These are phyloP conservation scores for Irpex rosettiformis DNA, from an alignment of 1,284 basidiomycete species.

Conservation along the genomic window DNA sequence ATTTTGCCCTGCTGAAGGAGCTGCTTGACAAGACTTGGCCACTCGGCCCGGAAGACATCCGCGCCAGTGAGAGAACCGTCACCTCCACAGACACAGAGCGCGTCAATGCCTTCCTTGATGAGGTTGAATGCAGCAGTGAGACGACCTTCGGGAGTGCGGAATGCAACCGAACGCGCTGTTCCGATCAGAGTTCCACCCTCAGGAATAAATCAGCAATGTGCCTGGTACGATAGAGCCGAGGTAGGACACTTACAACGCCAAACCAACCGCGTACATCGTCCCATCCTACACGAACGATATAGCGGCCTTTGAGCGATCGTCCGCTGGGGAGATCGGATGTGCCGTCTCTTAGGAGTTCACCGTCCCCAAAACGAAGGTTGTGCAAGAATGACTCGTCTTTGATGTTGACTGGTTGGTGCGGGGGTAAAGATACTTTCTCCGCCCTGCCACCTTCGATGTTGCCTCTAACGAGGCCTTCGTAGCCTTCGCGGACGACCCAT, in stretches of 20 bases:
- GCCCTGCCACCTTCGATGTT: slow-evolving; percentile 41
- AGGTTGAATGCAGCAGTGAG: slow-evolving; percentile 86
- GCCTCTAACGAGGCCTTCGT: slow-evolving; percentile 88
- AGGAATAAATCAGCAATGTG: not conserved
- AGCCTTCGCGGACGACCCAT: slow-evolving; percentile 94
- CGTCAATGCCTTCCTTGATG: slow-evolving; percentile 95
- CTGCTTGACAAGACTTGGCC: slow-evolving; percentile 79
- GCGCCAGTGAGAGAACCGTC: slow-evolving; percentile 97
- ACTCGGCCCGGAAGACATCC: slow-evolving; percentile 91
- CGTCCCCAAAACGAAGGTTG: slow-evolving; percentile 88
- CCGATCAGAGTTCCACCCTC: slow-evolving; percentile 96
- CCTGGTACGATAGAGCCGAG: not conserved
- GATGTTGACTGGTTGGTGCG: slow-evolving; percentile 21
- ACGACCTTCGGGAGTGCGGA: slow-evolving; percentile 87
- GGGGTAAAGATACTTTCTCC: slow-evolving; percentile 21
- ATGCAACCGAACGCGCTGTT: slow-evolving; percentile 86
- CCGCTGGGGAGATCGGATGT: slow-evolving; percentile 76
- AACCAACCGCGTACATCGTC: slow-evolving; percentile 98
- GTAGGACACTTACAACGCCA: slow-evolving; percentile 57
- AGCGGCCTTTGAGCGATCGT: slow-evolving; percentile 80
- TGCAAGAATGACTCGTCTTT: slow-evolving; percentile 49
- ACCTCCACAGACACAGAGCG: slow-evolving; percentile 94
- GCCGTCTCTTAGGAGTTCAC: slow-evolving; percentile 85
- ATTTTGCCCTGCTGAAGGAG: slow-evolving; percentile 70
- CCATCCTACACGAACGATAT: slow-evolving; percentile 97